Evolutionary conservation across 495 filamentous ascomycete genomes (phyloP), one percentile per base, ranked within the genome.

Genomic region (Staphylotrichum longicolle): DNA sequence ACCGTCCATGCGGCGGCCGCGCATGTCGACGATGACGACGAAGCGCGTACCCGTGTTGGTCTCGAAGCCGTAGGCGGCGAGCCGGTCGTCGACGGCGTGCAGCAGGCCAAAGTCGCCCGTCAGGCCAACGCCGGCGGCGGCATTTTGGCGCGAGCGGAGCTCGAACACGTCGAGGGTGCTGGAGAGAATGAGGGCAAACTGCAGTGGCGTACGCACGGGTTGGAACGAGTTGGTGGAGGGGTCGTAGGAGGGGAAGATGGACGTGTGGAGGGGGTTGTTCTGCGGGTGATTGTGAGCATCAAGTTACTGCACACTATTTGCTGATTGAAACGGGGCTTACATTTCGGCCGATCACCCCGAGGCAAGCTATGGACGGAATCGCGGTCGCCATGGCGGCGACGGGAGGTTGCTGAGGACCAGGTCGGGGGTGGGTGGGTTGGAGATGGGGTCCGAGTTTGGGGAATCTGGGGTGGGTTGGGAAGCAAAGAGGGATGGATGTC

Each of bases 21-120:
- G 82, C 78, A 95, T 86, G 72, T 98, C 94, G 12, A 98, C 88
- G 1, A 96, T 85, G 44, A 91, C 85, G 35, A 97, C 85, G 64
- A 98, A 84, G 72, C 90, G 92, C 35, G 93, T 85, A 6, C 93
- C 93, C 6, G 95, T 98, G 72, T 96, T 97, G n/a, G 94, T 98
- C 69, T 96, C 80, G 85, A 90, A 98, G 62, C 94, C 94, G 78
- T 97, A 98, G 58, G 88, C 85, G 15, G 91, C 91, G 27, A 98
- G 78, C 10, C 91, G 84, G 73, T 98, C 95, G 75, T 98, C 95
- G 46, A 98, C 79, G 15, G 90, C 90, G 72, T 97, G 92, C 40
- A 98, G 80, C 0, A 98, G 82, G 7, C 95, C 95, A 59, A 92
- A 90, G 68, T 98, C 95, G 66, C 93, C 92, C 2, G 74, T 73